Conservation (phyloP, 345 rosid species). For the Toxicodendron radicans region DNA sequence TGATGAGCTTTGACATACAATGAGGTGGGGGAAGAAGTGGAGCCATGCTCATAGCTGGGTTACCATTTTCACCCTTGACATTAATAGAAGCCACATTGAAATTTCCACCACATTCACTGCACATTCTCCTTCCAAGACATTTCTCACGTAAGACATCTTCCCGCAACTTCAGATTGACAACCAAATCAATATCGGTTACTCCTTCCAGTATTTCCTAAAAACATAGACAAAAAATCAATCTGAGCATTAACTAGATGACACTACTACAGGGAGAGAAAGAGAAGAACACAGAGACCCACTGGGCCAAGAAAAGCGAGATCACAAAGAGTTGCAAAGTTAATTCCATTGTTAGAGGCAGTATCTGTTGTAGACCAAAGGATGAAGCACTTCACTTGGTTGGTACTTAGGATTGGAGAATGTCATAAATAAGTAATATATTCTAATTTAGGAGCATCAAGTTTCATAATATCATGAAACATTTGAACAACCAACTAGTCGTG, state of each 20-base stretch:
- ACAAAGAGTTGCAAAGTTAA: neutral
- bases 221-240: neutral
- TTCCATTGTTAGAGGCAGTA: neutral
- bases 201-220: conserved; percentile 79
- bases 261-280: neutral
- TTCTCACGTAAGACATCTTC: conserved; percentile 84
- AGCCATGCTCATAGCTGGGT: conserved; percentile 77
- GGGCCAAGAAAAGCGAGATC: neutral
- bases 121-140: conserved; percentile 91
- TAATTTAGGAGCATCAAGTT: neutral
- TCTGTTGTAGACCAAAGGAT: neutral
- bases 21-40: conserved; percentile 88
- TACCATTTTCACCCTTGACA: conserved; percentile 72
- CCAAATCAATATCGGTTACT: conserved; percentile 79
- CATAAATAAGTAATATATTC: neutral
- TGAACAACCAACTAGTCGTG: neutral
- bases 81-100: conserved; percentile 76
- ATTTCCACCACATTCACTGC: conserved; percentile 77
- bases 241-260: neutral
- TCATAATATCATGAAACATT: neutral
- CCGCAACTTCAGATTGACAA: conserved; percentile 77
- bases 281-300: neutral
- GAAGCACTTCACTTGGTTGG: neutral
- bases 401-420: neutral
- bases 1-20: conserved; percentile 77